Percentiles rank a stretch among this genome's conserved stretches.
phyloP scores from a whole-genome alignment of 179 eudicot species.

The Pouteria campechiana region DNA sequence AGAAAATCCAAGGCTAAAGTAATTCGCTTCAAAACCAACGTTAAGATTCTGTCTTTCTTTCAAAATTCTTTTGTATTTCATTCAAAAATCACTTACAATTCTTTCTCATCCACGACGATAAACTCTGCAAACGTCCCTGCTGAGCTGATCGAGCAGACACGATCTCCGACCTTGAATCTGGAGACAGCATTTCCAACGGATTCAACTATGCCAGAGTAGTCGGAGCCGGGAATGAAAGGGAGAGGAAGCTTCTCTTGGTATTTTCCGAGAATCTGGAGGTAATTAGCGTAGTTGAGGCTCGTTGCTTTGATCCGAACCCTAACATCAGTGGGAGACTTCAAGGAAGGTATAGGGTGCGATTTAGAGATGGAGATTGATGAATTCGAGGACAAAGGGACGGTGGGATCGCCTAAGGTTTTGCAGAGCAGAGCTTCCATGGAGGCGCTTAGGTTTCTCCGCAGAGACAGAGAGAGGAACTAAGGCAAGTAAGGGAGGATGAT shows the following conservation, averaged over 20 bases:
- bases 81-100: constrained; percentile 38
- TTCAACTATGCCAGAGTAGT: constrained; percentile 74
- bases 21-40: too few relatives aligned
- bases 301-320: constrained; percentile 59
- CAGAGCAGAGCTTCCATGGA: constrained; percentile 90
- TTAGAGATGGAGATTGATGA: constrained; percentile 34
- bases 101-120: constrained; percentile 56
- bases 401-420: constrained; percentile 71
- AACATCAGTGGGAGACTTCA: constrained; percentile 40
- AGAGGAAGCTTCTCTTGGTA: constrained; percentile 75
- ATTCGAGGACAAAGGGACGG: constrained; percentile 18
- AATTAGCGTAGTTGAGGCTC: constrained; percentile 82
- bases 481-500: too few relatives aligned
- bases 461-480: too few relatives aligned
- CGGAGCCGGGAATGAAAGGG: constrained; percentile 83
- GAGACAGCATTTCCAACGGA: constrained; percentile 42
- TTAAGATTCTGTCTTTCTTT: too few relatives aligned
- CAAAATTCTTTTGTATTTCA: too few relatives aligned
- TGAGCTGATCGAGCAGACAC: constrained; percentile 49
- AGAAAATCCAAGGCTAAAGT: too few relatives aligned
- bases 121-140: constrained; percentile 74
- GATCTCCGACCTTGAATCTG: constrained; percentile 61
- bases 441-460: too few relatives aligned
- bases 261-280: constrained; percentile 74
- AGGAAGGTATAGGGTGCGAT: constrained; percentile 44